Percentiles rank a stretch among this genome's conserved stretches.
Conservation (phyloP, 495 filamentous ascomycete species). For the Penicillium arizonense region DNA sequence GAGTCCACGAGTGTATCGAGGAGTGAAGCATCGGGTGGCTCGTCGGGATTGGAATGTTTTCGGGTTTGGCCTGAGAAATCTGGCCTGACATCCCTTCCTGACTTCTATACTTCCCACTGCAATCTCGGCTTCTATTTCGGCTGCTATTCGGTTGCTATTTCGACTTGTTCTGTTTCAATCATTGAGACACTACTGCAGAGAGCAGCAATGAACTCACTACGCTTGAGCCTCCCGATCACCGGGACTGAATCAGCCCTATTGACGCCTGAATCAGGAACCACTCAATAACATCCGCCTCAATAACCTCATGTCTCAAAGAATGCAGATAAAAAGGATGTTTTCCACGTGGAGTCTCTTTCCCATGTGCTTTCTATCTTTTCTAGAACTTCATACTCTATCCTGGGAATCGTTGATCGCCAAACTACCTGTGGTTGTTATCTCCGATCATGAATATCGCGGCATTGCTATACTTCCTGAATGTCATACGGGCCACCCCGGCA, state of each 20-base stretch:
- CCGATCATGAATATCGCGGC: constrained; percentile 19
- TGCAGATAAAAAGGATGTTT: constrained; percentile 3
- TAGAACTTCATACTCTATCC: not conserved
- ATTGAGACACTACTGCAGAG: too few species aligned
- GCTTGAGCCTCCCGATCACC: not conserved
- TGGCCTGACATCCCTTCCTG: not conserved
- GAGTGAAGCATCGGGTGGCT: constrained; percentile 4
- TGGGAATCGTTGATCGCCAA: not conserved
- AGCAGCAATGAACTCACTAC: too few species aligned
- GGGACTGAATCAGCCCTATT: constrained; percentile 12
- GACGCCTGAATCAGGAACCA: constrained; percentile 16
- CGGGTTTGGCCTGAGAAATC: not conserved
- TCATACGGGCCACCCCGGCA: constrained; percentile 14
- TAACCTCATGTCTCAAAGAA: not conserved
- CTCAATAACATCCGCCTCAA: constrained; percentile 10
- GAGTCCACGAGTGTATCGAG: not conserved
- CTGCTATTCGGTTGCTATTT: too few species aligned
- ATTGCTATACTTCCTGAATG: constrained; percentile 20
- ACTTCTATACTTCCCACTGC: not conserved
- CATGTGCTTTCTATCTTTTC: not conserved
- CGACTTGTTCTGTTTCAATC: too few species aligned
- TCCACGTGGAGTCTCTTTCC: not conserved
- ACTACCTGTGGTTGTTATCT: not conserved
- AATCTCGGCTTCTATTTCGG: not conserved
- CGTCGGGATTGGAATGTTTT: constrained; percentile 5